These are phyloP conservation scores for Spathaspora sp. DNA, from an alignment of 1,139 yeast species.

Conservation along the genomic window DNA sequence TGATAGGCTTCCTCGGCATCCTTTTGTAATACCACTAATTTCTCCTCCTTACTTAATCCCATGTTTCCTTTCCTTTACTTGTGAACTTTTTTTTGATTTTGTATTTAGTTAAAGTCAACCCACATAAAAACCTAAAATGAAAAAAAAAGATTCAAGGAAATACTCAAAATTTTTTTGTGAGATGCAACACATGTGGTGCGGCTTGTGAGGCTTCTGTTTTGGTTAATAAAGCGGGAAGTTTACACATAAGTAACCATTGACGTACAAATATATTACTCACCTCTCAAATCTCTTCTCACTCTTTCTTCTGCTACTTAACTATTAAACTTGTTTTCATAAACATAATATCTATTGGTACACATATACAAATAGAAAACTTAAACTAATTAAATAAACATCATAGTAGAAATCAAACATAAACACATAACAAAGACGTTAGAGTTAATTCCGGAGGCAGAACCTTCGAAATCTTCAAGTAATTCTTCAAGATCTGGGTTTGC, in stretches of 20 bases:
- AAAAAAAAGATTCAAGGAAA: background rate
- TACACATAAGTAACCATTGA: too few relatives aligned
- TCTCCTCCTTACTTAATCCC: constrained; percentile 10
- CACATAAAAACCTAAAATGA: background rate
- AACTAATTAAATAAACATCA: background rate
- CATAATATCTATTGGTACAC: background rate
- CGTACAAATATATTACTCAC: too few relatives aligned
- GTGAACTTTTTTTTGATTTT: background rate
- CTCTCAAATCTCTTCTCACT: too few relatives aligned
- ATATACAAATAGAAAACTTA: background rate
- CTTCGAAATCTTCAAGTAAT: background rate
- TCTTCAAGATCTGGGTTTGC: background rate
- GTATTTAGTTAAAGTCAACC: background rate
- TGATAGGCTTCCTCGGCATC: constrained; percentile 62
- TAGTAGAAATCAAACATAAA: background rate
- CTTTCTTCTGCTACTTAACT: too few relatives aligned
- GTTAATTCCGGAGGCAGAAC: background rate
- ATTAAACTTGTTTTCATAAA: too few relatives aligned
- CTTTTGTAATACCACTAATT: constrained; percentile 35
- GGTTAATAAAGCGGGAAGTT: too few relatives aligned
- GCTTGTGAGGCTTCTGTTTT: background rate
- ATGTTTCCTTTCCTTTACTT: background rate
- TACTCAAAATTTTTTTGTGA: background rate
- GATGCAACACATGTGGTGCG: background rate
- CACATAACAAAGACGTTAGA: background rate